phyloP scores from a whole-genome alignment of 2,329 filamentous ascomycete genomes.

The Claviceps capensis region DNA sequence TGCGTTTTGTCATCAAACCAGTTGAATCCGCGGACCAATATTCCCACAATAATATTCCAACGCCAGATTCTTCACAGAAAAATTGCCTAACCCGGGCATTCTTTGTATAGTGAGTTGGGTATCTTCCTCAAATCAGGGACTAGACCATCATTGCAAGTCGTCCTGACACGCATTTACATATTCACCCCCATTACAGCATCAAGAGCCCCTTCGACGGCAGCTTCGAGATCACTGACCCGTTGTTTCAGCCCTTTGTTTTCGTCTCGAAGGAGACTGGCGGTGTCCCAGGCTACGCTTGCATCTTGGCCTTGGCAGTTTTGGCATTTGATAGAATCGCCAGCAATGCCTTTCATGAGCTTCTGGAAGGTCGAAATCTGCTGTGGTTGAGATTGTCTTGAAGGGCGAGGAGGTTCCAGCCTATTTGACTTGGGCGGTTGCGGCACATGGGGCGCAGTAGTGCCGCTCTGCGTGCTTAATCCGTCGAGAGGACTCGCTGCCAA shows the following conservation, averaged over 20 bases:
- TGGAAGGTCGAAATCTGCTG: conserved; percentile 23
- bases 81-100: not conserved
- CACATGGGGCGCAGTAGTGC: conserved; percentile 2
- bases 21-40: not conserved
- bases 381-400: conserved; percentile 22
- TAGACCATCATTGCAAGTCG: not conserved
- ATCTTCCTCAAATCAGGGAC: not conserved
- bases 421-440: conserved; percentile 11
- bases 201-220: conserved; percentile 45
- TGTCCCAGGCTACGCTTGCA: conserved; percentile 49
- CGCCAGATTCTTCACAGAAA: not conserved
- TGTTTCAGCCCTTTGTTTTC: conserved; percentile 50
- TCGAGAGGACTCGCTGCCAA: conserved; percentile 19
- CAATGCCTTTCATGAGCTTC: conserved; percentile 28
- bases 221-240: conserved; percentile 44
- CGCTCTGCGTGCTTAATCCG: not conserved
- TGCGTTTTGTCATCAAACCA: not conserved
- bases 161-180: not conserved
- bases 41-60: not conserved
- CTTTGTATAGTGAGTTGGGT: not conserved
- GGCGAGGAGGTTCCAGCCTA: conserved; percentile 13
- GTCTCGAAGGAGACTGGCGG: conserved; percentile 44
- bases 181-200: conserved; percentile 42
- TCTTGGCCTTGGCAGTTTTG: conserved; percentile 45
- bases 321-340: conserved; percentile 28